Conservation (phyloP, 2,329 filamentous ascomycete species). For the Claviceps pazoutovae region DNA sequence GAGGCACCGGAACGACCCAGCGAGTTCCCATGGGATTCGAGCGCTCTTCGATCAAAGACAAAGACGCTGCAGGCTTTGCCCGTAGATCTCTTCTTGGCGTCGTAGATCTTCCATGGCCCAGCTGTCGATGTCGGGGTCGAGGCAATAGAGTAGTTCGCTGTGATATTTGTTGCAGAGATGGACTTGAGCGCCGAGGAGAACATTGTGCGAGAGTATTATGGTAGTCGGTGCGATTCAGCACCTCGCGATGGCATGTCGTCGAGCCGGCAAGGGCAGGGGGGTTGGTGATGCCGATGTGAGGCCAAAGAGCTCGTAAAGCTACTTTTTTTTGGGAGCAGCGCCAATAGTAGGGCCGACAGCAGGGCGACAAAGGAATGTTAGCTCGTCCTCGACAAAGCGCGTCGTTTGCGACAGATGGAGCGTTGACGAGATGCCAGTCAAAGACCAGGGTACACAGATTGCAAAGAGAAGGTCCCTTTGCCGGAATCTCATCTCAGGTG, state of each 20-base stretch:
- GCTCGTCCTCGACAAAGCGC: background rate
- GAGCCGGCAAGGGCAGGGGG: background rate
- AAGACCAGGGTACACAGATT: background rate
- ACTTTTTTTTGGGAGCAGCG: background rate
- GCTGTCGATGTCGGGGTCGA: constrained; percentile 62
- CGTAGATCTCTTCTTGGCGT: constrained; percentile 92
- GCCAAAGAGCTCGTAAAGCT: background rate
- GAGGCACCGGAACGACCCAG: constrained; percentile 35
- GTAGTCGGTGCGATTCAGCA: constrained; percentile 6
- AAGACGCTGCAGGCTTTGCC: constrained; percentile 84
- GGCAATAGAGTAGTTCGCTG: constrained; percentile 76
- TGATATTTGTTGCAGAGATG: constrained; percentile 80
- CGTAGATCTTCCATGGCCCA: constrained; percentile 94
- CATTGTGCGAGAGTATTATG: constrained; percentile 38
- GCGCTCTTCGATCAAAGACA: constrained; percentile 78
- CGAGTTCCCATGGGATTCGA: constrained; percentile 45
- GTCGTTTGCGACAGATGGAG: background rate
- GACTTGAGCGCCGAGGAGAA: constrained; percentile 90
- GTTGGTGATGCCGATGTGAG: background rate
- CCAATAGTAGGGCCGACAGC: background rate
- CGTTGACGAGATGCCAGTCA: background rate
- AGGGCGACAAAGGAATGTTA: background rate
- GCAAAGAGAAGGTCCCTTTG: too few species aligned
- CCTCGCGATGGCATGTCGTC: constrained; percentile 16
- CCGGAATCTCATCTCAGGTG: too few species aligned